Percentiles rank a stretch among this genome's conserved stretches.
Evolutionary conservation across 169 alveolate genomes (phyloP).

Genomic region (Plasmodium inui): DNA sequence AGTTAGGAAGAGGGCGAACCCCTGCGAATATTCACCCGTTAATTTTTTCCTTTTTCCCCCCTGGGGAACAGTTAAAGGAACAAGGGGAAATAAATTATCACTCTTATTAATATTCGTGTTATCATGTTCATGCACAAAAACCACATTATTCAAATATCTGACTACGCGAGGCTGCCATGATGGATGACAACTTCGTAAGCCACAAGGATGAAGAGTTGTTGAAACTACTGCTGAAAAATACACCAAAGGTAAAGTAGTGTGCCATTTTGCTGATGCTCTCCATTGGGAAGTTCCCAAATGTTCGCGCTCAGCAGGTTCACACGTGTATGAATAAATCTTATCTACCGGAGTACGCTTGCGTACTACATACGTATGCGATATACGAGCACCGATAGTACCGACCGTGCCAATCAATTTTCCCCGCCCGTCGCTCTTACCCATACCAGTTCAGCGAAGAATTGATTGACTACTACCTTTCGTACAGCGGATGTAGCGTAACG

Average conservation of each 20-base stretch:
- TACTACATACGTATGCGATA: background rate
- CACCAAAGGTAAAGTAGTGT: slow-evolving; percentile 43
- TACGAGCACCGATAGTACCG: background rate
- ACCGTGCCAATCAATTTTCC: background rate
- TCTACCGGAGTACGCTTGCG: background rate
- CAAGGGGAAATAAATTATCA: background rate
- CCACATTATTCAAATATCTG: background rate
- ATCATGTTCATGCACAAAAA: background rate
- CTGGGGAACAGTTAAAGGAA: background rate
- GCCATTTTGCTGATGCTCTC: background rate
- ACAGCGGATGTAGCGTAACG: slow-evolving; percentile 54
- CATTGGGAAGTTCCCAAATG: background rate
- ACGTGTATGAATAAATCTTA: background rate
- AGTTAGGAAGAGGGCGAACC: background rate
- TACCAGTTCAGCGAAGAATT: slow-evolving; percentile 70
- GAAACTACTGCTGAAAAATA: slow-evolving; percentile 47
- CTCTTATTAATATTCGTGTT: background rate
- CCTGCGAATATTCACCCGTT: background rate
- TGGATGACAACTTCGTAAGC: slow-evolving; percentile 71
- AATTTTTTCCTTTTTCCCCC: background rate
- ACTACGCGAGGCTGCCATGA: slow-evolving; percentile 2
- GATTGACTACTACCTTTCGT: slow-evolving; percentile 57
- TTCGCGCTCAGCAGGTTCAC: background rate
- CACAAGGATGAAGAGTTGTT: slow-evolving; percentile 64
- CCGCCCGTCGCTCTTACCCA: background rate